These are phyloP conservation scores for Apostasia shenzhenica DNA, from an alignment of 106 monocot genomes.

Conservation along the genomic window DNA sequence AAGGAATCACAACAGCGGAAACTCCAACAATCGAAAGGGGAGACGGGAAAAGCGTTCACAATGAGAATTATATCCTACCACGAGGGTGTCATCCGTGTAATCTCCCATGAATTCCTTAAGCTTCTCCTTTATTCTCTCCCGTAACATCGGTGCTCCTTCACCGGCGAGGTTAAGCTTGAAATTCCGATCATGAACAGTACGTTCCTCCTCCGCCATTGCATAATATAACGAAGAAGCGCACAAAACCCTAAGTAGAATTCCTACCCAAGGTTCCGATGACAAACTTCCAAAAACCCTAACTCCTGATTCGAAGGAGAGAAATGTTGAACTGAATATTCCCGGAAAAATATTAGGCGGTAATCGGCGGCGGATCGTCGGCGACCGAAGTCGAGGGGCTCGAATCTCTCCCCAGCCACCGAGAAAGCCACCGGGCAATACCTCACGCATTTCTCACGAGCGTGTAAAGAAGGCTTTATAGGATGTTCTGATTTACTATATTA, in stretches of 20 bases:
- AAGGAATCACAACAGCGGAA: neutral
- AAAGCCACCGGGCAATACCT: no score
- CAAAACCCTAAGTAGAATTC: conserved; percentile 7
- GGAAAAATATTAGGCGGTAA: no score
- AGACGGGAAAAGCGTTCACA: neutral
- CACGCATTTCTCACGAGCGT: no score
- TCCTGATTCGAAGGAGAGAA: no score
- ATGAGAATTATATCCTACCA: conserved; percentile 25
- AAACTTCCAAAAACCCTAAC: no score
- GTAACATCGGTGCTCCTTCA: conserved; percentile 37
- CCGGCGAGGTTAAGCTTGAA: conserved; percentile 30
- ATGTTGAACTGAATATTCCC: no score
- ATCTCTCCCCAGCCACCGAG: no score
- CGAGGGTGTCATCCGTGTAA: conserved; percentile 74
- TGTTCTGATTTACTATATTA: no score
- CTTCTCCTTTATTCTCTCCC: conserved; percentile 55
- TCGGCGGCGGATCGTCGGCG: no score
- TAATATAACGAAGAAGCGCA: no score
- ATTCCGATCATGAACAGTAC: conserved; percentile 10
- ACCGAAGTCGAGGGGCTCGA: no score
- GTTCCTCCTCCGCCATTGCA: conserved; percentile 8
- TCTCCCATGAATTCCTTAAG: conserved; percentile 71
- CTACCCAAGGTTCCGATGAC: neutral
- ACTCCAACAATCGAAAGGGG: neutral
- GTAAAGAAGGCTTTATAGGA: no score